phyloP scores from a whole-genome alignment of 2,329 filamentous ascomycete species.

The Chaetomium sp. region DNA sequence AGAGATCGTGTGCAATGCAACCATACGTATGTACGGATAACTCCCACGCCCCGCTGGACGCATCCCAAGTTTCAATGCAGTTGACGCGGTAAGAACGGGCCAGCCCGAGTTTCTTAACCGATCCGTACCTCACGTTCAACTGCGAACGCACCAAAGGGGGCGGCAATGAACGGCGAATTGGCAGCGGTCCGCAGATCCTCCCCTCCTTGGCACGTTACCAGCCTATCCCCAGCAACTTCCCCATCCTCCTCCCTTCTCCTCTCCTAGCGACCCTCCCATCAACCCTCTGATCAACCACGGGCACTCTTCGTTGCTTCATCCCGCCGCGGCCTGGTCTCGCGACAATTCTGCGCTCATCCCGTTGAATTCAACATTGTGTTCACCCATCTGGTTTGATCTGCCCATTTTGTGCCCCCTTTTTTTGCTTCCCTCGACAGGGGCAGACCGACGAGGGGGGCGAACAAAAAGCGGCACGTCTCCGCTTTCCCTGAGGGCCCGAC shows the following conservation, averaged over 20 bases:
- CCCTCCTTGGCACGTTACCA: slow-evolving; percentile 14
- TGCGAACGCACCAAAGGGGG: slow-evolving; percentile 13
- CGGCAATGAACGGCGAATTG: slow-evolving; percentile 11
- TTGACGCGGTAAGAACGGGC: not conserved
- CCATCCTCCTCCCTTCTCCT: slow-evolving; percentile 10
- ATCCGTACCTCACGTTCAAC: not conserved
- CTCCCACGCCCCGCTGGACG: not conserved
- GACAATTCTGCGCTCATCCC: not conserved
- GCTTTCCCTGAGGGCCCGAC: slow-evolving; percentile 9
- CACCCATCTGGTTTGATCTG: not conserved
- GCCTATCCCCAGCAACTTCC: slow-evolving; percentile 13
- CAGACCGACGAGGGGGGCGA: slow-evolving; percentile 6
- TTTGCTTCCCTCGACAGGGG: slow-evolving; percentile 2
- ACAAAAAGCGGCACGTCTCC: slow-evolving; percentile 11
- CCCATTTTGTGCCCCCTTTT: not conserved
- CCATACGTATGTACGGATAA: not conserved
- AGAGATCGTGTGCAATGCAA: not conserved
- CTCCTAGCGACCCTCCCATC: slow-evolving; percentile 3
- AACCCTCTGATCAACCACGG: slow-evolving; percentile 3
- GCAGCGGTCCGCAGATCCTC: slow-evolving; percentile 18
- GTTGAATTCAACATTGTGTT: not conserved
- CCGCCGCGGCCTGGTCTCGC: not conserved
- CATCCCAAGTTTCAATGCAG: not conserved
- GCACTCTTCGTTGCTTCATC: not conserved
- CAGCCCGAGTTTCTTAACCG: not conserved